Percentiles rank a stretch among this genome's conserved stretches.
Conservation (phyloP, 169 alveolate genomes). For the Cryptosporidium ubiquitum region DNA sequence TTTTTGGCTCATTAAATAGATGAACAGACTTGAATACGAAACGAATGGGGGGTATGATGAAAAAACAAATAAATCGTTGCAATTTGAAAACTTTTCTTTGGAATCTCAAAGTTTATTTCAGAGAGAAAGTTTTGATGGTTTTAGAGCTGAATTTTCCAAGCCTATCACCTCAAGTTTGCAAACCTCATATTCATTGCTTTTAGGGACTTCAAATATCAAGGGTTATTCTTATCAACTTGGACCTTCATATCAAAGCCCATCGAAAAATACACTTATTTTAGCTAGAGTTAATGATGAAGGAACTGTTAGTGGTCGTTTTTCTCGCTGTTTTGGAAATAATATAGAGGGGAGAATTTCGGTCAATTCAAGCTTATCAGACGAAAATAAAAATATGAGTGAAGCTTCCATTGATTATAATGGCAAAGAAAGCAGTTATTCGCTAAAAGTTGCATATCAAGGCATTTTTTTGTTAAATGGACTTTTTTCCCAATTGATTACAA, state of each 20-base stretch:
- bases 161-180: slow-evolving; percentile 84
- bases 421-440: slow-evolving; percentile 82
- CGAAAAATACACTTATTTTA: slow-evolving; percentile 83
- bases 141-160: slow-evolving; percentile 90
- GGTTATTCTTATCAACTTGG: slow-evolving; percentile 91
- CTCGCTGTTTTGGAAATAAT: slow-evolving; percentile 76
- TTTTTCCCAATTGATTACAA: slow-evolving; percentile 86
- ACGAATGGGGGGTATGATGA: neutral
- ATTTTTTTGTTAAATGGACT: slow-evolving; percentile 88
- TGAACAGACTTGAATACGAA: slow-evolving; percentile 3
- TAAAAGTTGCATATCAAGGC: slow-evolving; percentile 90
- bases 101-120: slow-evolving; percentile 88
- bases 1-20: neutral
- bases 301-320: slow-evolving; percentile 81
- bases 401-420: slow-evolving; percentile 86
- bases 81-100: slow-evolving; percentile 84
- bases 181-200: slow-evolving; percentile 86
- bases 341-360: slow-evolving; percentile 85
- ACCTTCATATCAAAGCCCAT: slow-evolving; percentile 86
- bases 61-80: slow-evolving; percentile 14
- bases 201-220: slow-evolving; percentile 86
- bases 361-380: slow-evolving; percentile 84
- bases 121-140: slow-evolving; percentile 92
- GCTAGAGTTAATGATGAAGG: slow-evolving; percentile 88
- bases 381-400: slow-evolving; percentile 87